Evolutionary conservation across 495 filamentous ascomycete genomes (phyloP), one percentile per base, ranked within the genome.

Genomic region (Aspergillus leporis): DNA sequence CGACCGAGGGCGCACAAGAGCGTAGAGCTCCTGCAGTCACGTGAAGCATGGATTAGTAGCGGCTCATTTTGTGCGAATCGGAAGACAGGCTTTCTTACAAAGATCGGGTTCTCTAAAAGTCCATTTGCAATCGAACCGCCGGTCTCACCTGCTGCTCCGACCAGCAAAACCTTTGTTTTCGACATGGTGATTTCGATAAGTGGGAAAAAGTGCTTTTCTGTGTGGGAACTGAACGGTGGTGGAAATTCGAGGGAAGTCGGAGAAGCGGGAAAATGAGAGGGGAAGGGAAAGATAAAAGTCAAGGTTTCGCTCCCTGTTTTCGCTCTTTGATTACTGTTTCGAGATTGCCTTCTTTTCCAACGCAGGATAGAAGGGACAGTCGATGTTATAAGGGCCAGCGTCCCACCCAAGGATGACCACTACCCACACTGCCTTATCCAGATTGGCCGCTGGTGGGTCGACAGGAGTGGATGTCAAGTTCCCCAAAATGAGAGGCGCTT

Each of bases 91-190:
- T 28, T 19, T 50, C 74, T 32, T 77, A 80, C 77, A 64, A 75
- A 80, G 53, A 55, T 56, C 45, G 74, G 74, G 58, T 74, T 70
- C 45, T 76, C 72, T 30, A 78, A 56, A 14, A 78, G 61, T 16
- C 74, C 75, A 58, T 75, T 74, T n/a, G 73, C 76, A 56, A 80
- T 80, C 13, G 77, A 80, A 43, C 77, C 74, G 64, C 77, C 77
- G 53, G 77, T 80, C 70, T 80, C 77, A 67, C 77, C 77, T 55
- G 75, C 71, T 51, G 76, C 77, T 49, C 77, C 77, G 61, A 80
- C 69, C 63, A 80, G 60, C 56, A 80, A 60, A 67, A 80, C 74
- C 49, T 70, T 76, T 61, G 74, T 78, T 65, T 70, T 71, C 51
- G 70, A 72, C 75, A 76, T 78, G 60, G 60, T 74, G 55, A 60